Percentiles rank a stretch among this genome's conserved stretches.
These are phyloP conservation scores for Tremella mesenterica DNA, from an alignment of 768 basidiomycete genomes.

Conservation along the genomic window DNA sequence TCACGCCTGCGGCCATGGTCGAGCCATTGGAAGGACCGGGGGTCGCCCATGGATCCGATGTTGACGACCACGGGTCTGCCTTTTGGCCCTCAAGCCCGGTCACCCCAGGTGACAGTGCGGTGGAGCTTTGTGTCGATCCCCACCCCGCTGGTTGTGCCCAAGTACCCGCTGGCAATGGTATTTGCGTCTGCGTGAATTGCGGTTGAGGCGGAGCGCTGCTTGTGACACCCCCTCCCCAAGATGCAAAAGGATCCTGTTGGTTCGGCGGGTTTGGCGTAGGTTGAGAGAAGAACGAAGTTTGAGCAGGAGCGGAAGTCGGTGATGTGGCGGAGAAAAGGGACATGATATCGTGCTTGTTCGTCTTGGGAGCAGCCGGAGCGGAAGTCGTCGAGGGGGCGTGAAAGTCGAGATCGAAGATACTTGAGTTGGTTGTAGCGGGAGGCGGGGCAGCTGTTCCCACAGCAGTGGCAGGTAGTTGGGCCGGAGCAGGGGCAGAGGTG, in stretches of 20 bases:
- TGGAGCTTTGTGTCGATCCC: not conserved
- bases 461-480: slow-evolving; percentile 14
- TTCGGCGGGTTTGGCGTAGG: slow-evolving; percentile 7
- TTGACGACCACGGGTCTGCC: slow-evolving; percentile 11
- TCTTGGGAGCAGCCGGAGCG: slow-evolving; percentile 21
- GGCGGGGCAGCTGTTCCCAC: slow-evolving; percentile 8
- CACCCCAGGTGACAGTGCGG: too few species aligned
- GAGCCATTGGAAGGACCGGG: slow-evolving; percentile 1
- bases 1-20: not conserved
- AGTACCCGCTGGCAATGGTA: slow-evolving; percentile 11
- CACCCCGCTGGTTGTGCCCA: not conserved
- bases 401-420: slow-evolving; percentile 44
- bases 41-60: slow-evolving; percentile 20
- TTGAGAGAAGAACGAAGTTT: slow-evolving; percentile 22
- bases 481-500: slow-evolving; percentile 17
- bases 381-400: slow-evolving; percentile 34
- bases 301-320: slow-evolving; percentile 8
- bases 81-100: too few species aligned
- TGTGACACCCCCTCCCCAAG: slow-evolving; percentile 32
- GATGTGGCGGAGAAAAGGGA: slow-evolving; percentile 35
- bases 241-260: slow-evolving; percentile 17
- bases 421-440: slow-evolving; percentile 9
- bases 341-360: slow-evolving; percentile 41
- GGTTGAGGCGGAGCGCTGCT: slow-evolving; percentile 21
- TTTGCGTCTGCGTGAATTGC: slow-evolving; percentile 9